A percentile compares a stretch with the other conserved stretches of the same genome.
Conservation (phyloP, 2,329 filamentous ascomycete genomes). For the Pseudogymnoascus sp. region DNA sequence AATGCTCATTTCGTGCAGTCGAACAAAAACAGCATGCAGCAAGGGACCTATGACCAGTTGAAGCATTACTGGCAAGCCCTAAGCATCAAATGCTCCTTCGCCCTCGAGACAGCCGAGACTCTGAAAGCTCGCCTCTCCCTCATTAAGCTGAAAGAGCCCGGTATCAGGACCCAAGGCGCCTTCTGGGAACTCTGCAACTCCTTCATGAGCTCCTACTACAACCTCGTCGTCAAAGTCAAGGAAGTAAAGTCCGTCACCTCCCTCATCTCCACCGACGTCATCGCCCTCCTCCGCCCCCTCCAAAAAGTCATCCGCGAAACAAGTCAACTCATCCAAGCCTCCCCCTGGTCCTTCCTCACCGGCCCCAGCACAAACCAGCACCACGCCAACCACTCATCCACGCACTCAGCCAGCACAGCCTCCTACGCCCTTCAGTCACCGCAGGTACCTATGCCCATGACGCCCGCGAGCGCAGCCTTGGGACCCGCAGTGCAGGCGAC, state of each 20-base stretch:
- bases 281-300: conserved; percentile 66
- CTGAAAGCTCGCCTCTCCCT: conserved; percentile 65
- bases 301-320: conserved; percentile 79
- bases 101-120: conserved; percentile 64
- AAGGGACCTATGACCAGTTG: conserved; percentile 50
- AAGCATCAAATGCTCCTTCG: conserved; percentile 61
- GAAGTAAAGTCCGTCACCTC: conserved; percentile 38
- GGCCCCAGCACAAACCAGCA: not conserved
- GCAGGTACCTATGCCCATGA: conserved; percentile 63
- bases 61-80: conserved; percentile 61
- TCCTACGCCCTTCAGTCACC: conserved; percentile 25
- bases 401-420: not conserved
- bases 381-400: not conserved
- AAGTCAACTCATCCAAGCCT: conserved; percentile 59
- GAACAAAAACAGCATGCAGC: conserved; percentile 49
- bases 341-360: conserved; percentile 42
- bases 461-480: conserved; percentile 79
- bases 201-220: conserved; percentile 63
- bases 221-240: conserved; percentile 55
- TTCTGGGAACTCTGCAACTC: conserved; percentile 67
- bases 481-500: conserved; percentile 88
- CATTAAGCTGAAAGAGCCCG: conserved; percentile 80
- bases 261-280: conserved; percentile 57
- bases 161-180: conserved; percentile 53
- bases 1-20: conserved; percentile 53